Conservation (phyloP, 1,139 yeast species). For the Taphrina deformans region DNA sequence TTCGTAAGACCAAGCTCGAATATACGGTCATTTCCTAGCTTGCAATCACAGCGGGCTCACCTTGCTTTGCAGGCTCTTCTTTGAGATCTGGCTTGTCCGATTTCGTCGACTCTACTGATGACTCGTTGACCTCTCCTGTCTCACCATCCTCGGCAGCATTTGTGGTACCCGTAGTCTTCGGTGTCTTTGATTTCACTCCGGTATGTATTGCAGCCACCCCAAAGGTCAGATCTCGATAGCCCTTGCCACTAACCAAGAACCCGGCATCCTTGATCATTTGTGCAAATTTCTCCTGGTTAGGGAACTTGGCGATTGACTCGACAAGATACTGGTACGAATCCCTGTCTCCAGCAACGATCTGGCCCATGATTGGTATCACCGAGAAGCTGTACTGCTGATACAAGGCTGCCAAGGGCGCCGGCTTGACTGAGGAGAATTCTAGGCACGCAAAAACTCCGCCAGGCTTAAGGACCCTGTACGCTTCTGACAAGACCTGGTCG, state of each 20-base stretch:
- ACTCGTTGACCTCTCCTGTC: not conserved
- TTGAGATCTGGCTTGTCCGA: not conserved
- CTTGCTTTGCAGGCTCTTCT: slow-evolving; percentile 12
- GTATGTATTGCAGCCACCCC: slow-evolving; percentile 96
- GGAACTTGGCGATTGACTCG: slow-evolving; percentile 88
- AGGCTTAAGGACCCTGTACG: slow-evolving; percentile 92
- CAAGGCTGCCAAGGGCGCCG: slow-evolving; percentile 67
- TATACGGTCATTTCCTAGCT: not conserved
- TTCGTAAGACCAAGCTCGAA: too few relatives aligned
- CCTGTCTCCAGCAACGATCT: slow-evolving; percentile 88
- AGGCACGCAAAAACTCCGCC: slow-evolving; percentile 98
- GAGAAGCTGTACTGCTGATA: slow-evolving; percentile 90
- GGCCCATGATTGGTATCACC: slow-evolving; percentile 90
- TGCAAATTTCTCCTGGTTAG: slow-evolving; percentile 87
- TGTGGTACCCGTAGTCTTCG: not conserved
- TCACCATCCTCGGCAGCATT: not conserved
- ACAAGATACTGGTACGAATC: slow-evolving; percentile 94
- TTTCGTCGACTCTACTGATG: not conserved
- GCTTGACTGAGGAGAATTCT: slow-evolving; percentile 89
- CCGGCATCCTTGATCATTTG: slow-evolving; percentile 94
- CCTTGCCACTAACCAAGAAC: slow-evolving; percentile 76
- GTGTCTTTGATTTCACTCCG: slow-evolving; percentile 65
- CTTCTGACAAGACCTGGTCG: slow-evolving; percentile 89
- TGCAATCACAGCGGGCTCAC: slow-evolving; percentile 25
- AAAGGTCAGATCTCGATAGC: slow-evolving; percentile 92